phyloP scores from a whole-genome alignment of 2,329 filamentous ascomycete species.

The Clonostachys chloroleuca region DNA sequence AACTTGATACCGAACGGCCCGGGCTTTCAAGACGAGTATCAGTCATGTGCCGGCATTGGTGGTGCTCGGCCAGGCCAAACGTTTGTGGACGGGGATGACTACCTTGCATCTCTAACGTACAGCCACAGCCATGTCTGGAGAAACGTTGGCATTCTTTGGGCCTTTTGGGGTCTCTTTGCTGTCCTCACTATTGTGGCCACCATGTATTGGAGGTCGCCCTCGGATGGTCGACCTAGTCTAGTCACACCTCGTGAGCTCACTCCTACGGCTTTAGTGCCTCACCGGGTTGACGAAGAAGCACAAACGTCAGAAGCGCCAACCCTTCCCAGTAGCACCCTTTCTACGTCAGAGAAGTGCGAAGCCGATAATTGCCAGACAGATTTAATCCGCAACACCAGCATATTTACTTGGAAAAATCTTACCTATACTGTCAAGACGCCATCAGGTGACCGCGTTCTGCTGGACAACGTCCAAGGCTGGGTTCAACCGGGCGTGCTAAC shows the following conservation, averaged over 20 bases:
- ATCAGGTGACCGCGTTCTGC: conserved; percentile 64
- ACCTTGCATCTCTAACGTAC: conserved; percentile 52
- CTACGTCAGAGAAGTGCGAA: too few species aligned
- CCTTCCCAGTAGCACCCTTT: too few species aligned
- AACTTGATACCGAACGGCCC: conserved; percentile 33
- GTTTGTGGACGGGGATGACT: conserved; percentile 48
- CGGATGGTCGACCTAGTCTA: too few species aligned
- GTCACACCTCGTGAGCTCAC: too few species aligned
- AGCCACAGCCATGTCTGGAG: conserved; percentile 47
- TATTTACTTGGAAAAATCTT: conserved; percentile 26
- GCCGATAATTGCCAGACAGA: too few species aligned
- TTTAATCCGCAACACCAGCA: not conserved
- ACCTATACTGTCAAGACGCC: conserved; percentile 66
- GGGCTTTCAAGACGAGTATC: conserved; percentile 11
- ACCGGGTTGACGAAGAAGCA: not conserved
- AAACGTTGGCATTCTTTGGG: conserved; percentile 37
- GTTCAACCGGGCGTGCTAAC: conserved; percentile 85
- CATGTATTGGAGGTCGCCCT: conserved; percentile 26
- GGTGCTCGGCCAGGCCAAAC: conserved; percentile 44
- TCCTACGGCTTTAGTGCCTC: conserved; percentile 10
- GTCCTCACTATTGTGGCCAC: conserved; percentile 56
- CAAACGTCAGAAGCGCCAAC: not conserved
- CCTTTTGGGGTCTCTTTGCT: conserved; percentile 49
- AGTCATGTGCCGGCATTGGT: conserved; percentile 41
- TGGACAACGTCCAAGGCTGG: conserved; percentile 83